Evolutionary conservation across 352 stramenopile genomes (phyloP), one percentile per base, ranked within the genome.

Genomic region (Albugo laibachii): DNA sequence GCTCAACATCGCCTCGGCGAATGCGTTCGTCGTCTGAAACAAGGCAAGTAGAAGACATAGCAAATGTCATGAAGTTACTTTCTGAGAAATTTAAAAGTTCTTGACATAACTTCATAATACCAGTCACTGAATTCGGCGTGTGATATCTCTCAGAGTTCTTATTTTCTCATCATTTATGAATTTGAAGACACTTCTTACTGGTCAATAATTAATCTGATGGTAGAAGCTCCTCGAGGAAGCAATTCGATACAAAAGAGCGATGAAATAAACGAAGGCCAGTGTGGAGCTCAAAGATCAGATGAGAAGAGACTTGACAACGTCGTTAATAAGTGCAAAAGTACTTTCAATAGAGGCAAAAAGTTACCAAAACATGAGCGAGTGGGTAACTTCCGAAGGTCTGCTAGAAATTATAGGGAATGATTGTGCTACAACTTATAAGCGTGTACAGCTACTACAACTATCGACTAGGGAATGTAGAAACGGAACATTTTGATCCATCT

Each of bases 1-100:
- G 71, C 71, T 12, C 79, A 93, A 65, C 80, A 91, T 54, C 77
- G 80, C 67, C 75, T 93, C 21, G 78, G 80, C 49, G 75, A 88
- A 49, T 84, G 81, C 51, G 80, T 93, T 55, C 78, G 80, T 52
- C 75, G 80, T 54, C 58, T 91, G 19, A 93, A 93, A 60, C 65
- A 87, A 52, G 72, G 59, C 47, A 79, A 80, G 39, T 83, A 74
- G 37, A 49, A 15, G 10, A 43, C 24, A 31, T 31, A 31, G 24
- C 3, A 31, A 31, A 31, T 31, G 24, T 31, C 24, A 31, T 31
- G 3, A 10, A 8, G 8, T 31, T 31, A 31, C 3, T 31, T 31
- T 31, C 24, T 3, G 24, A 31, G 8, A 8, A 31, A 31, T 10
- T 31, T 10, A 31, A 31, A 8, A 31, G 8, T 10, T 31, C 24